Base-by-base conservation (phyloP, 495 filamentous ascomycete species). In the Elaphomyces granulatus region DNA sequence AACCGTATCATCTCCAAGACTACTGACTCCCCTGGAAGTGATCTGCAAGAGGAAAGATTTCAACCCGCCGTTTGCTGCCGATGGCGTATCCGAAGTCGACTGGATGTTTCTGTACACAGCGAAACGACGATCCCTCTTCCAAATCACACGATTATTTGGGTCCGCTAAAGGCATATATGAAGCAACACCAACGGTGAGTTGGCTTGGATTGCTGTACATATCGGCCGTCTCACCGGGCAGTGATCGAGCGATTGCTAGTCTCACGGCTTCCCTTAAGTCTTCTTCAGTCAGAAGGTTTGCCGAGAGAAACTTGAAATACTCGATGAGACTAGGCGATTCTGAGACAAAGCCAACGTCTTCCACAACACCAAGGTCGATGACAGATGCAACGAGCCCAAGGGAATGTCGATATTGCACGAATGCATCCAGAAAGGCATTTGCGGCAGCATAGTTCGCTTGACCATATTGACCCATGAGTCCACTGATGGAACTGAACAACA, bases 391-490 rank as follows among this genome's bases (percentile, higher is more conserved):
- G 0, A 59, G 38, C 1, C 48, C 46, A n/a, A 35, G 31, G 1
- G 32, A 38, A 14, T 42, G 44, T 0, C 56, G 47, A 34, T 51
- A 59, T 33, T 37, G 43, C 3, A 49, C 43, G 35, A 57, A 55
- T 0, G 44, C 37, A 30, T 58, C 51, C 20, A 52, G 42, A 23
- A 58, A 60, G 6, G 48, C 40, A 34, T 53, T 57, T 1, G 49
- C 47, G 1, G 52, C 47, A 9, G 49, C 44, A 23, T 60, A 60
- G 20, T 50, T 54, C 4, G 50, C 46, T 36, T 58, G 54, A 3
- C 46, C 44, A 0, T 15, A 23, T 17, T 46, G 34, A 1, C 52
- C 56, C 15, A 48, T 19, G 4, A 50, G 42, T 3, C 50, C 57
- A 4, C 42, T 42, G 8, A 56, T 32, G 8, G 53, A 58, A 10